Percentiles rank a stretch among this genome's conserved stretches.
Conservation (phyloP, 495 filamentous ascomycete species). For the Talaromyces stipitatus region DNA sequence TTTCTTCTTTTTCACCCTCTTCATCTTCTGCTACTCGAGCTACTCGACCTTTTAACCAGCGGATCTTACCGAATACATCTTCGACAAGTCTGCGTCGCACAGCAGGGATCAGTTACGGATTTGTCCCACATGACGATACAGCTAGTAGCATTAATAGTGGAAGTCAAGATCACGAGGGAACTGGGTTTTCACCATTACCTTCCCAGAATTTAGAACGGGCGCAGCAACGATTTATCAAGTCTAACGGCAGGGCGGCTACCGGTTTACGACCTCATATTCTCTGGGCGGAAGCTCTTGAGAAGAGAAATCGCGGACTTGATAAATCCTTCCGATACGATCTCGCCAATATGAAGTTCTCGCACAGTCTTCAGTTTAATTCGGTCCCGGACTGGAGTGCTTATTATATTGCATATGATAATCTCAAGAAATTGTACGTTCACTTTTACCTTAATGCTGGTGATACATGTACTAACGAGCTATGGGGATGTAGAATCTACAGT, state of each 20-base stretch:
- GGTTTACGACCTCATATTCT: constrained; percentile 15
- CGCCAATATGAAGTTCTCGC: constrained; percentile 98
- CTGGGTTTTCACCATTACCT: background rate
- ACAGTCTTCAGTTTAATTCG: constrained; percentile 98
- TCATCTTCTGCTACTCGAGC: background rate
- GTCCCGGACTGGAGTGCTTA: constrained; percentile 97
- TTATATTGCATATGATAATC: constrained; percentile 95
- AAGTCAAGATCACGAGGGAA: constrained; percentile 4
- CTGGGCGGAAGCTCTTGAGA: constrained; percentile 33
- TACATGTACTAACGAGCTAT: background rate
- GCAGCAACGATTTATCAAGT: background rate
- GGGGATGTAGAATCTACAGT: constrained; percentile 66
- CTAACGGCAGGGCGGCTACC: background rate
- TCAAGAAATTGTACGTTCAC: constrained; percentile 86
- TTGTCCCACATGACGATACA: constrained; percentile 1
- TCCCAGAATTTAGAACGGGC: background rate
- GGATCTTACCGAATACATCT: background rate
- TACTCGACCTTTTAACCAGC: background rate
- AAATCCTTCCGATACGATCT: constrained; percentile 21
- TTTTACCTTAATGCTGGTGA: background rate
- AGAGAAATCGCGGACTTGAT: constrained; percentile 12
- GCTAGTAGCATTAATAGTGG: background rate
- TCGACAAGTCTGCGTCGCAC: background rate
- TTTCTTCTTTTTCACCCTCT: background rate
- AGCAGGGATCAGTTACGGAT: background rate